Evolutionary conservation across 345 rosid genomes (phyloP).

Genomic region (Rubroshorea leprosula): DNA sequence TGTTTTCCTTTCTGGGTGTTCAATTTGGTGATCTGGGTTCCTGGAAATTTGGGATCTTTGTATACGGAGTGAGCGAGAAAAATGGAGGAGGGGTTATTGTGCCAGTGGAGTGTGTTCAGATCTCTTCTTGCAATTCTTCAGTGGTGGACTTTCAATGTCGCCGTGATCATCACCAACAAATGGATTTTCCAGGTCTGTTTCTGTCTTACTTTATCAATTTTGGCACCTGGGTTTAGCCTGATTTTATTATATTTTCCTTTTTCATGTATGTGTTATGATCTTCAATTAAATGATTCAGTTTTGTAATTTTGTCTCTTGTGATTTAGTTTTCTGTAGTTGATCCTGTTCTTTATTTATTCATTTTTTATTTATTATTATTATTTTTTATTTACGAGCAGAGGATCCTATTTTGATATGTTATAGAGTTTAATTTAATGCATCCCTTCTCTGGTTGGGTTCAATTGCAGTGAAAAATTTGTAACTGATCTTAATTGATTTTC

Average conservation of each 20-base stretch:
- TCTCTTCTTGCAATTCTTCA: conserved; percentile 90
- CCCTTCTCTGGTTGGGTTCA: background rate
- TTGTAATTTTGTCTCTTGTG: background rate
- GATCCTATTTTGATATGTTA: too few species aligned
- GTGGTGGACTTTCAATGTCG: conserved; percentile 96
- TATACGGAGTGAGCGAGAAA: conserved; percentile 12
- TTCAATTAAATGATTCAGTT: background rate
- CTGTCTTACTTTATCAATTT: conserved; percentile 6
- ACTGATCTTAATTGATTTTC: too few species aligned
- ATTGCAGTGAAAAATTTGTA: background rate
- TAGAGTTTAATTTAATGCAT: background rate
- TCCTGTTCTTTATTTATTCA: too few species aligned
- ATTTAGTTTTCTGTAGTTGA: too few species aligned
- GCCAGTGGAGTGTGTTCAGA: conserved; percentile 69
- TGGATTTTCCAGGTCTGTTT: conserved; percentile 97
- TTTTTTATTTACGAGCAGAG: too few species aligned
- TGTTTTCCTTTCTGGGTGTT: conserved; percentile 12
- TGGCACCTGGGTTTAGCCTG: conserved; percentile 1
- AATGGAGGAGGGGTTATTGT: conserved; percentile 74
- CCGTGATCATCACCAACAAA: conserved; percentile 96
- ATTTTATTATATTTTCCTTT: conserved; percentile 1
- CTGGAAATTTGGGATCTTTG: background rate
- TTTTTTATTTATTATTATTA: too few species aligned
- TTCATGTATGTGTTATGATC: conserved; percentile 13
- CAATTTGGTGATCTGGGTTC: conserved; percentile 16